Base-by-base conservation (phyloP, 2,329 filamentous ascomycete genomes). In the Magnaporthiopsis incrustans region DNA sequence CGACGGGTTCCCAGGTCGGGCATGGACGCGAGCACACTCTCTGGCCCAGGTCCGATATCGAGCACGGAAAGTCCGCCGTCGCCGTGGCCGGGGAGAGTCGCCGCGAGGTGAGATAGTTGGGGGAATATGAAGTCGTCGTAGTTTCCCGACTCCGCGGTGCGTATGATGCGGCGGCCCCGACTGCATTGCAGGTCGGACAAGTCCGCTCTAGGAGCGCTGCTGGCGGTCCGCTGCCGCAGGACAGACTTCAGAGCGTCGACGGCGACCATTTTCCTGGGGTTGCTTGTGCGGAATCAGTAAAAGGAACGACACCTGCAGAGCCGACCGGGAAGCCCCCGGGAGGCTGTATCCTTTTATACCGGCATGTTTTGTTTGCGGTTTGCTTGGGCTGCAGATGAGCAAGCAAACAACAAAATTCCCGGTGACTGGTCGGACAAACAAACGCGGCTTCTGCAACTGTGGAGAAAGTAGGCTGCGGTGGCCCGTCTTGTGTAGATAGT, bases 41-140 rank as follows among this genome's bases (percentile, higher is more conserved):
- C 76, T 0, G 82, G 79, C 10, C 85, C 85, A 0, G 85, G 83
- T 67, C 84, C 83, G 61, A 88, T 81, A 68, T 88, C 86, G 7
- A 88, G 75, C n/a, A 81, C 78, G 4, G 84, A 86, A 66, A 87
- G 72, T 12, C 69, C 59, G 32, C 7, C 61, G 35, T 74, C 76
- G 8, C 78, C 33, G 2, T 35, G 79, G 44, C 73, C 69, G 67
- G 81, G 71, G 35, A 83, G 72, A 64, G 76, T 67, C 0, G 64
- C 60, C 2, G 86, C 68, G 0, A 82, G 66, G 35, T 71, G 68
- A 60, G 73, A 73, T 6, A 86, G 72, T 57, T 83, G 77, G 58
- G 83, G 81, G 59, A 80, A 72, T 35, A 85, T 78, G 70, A 85
- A 86, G 60, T 80, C 71, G 69, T 76, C 67, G 70, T 86, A 84